These are phyloP conservation scores for Oryza brachyantha DNA, from an alignment of 176 grass and related monocot genomes.

Conservation along the genomic window DNA sequence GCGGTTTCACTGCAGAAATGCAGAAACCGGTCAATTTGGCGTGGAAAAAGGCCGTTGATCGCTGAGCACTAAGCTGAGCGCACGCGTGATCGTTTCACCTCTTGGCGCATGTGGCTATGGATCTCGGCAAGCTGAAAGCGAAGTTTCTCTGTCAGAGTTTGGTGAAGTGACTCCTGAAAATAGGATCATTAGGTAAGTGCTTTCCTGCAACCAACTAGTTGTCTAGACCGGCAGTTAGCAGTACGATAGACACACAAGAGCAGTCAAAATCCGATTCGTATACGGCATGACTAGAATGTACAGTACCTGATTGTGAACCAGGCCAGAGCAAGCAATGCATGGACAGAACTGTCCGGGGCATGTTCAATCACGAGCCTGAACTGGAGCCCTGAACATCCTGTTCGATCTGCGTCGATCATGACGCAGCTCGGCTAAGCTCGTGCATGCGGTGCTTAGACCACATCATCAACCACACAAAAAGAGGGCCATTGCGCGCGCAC, in stretches of 20 bases:
- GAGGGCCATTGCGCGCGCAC: background rate
- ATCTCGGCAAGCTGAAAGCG: slow-evolving; percentile 3
- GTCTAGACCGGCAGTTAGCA: background rate
- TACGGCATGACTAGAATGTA: background rate
- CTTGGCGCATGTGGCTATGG: background rate
- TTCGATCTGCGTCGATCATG: background rate
- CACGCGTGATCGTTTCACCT: background rate
- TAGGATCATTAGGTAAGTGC: background rate
- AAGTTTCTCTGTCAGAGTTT: background rate
- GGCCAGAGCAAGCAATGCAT: background rate
- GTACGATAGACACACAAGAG: background rate
- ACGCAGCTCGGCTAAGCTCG: background rate
- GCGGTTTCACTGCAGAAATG: background rate
- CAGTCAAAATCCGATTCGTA: background rate
- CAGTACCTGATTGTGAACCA: background rate
- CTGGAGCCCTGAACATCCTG: background rate
- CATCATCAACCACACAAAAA: background rate
- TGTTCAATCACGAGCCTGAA: background rate
- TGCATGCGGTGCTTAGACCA: background rate
- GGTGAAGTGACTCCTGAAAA: slow-evolving; percentile 5
- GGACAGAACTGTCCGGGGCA: background rate
- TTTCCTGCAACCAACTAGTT: background rate
- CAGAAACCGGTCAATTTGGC: slow-evolving; percentile 2
- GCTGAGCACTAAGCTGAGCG: background rate
- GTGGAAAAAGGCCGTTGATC: background rate